Conservation (phyloP, 176 grass and related monocot genomes). For the Oryza nivara region DNA sequence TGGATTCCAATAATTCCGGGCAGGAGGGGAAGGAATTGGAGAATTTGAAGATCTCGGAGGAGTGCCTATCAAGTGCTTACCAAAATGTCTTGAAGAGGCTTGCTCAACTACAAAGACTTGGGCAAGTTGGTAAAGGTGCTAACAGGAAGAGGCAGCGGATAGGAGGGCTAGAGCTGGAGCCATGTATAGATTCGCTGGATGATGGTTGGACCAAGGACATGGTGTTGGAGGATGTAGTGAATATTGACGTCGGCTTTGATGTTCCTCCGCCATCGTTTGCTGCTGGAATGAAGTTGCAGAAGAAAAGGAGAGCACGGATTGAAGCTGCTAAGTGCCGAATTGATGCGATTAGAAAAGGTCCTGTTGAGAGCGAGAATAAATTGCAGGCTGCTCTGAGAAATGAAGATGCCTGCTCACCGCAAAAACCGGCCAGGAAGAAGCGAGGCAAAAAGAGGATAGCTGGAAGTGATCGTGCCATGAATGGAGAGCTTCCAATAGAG, state of each 20-base stretch:
- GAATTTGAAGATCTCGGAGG: constrained; percentile 55
- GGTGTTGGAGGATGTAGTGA: constrained; percentile 48
- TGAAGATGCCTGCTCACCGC: constrained; percentile 31
- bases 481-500: constrained; percentile 13
- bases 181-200: constrained; percentile 41
- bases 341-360: constrained; percentile 63
- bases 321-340: constrained; percentile 78
- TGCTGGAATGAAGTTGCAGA: constrained; percentile 52
- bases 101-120: constrained; percentile 50
- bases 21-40: constrained; percentile 30
- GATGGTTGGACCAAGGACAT: constrained; percentile 56
- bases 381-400: constrained; percentile 10
- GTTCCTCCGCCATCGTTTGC: constrained; percentile 80
- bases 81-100: constrained; percentile 69
- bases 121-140: constrained; percentile 56
- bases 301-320: constrained; percentile 71
- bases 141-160: constrained; percentile 51
- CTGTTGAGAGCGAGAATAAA: constrained; percentile 26
- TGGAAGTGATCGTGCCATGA: not conserved
- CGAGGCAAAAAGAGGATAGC: constrained; percentile 43
- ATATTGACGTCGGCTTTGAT: constrained; percentile 78
- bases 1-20: constrained; percentile 41
- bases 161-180: constrained; percentile 46
- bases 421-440: constrained; percentile 38
- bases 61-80: constrained; percentile 63